Percentiles rank a stretch among this genome's conserved stretches.
Evolutionary conservation across 345 rosid genomes (phyloP).

Genomic region (Erucastrum elatum): DNA sequence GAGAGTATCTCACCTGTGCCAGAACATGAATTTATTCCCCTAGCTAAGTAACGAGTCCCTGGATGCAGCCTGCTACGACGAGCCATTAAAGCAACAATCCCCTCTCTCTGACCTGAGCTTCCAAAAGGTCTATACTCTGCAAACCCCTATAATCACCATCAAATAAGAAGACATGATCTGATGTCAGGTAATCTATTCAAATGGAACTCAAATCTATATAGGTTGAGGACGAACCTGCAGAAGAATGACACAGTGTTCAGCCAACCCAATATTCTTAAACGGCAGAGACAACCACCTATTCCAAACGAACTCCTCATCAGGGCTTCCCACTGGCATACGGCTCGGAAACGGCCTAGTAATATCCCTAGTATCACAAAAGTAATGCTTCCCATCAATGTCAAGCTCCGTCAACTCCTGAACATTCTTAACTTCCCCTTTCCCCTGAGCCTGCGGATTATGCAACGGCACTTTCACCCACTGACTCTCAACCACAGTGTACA

Average conservation of each 20-base stretch:
- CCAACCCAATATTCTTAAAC: constrained; percentile 69
- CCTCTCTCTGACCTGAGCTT: constrained; percentile 89
- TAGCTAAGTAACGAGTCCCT: constrained; percentile 97
- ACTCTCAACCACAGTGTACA: constrained; percentile 78
- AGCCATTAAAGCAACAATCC: constrained; percentile 85
- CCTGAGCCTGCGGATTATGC: constrained; percentile 76
- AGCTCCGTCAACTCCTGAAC: constrained; percentile 84
- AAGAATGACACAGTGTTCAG: constrained; percentile 71
- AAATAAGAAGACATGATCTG: constrained; percentile 44
- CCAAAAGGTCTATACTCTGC: constrained; percentile 93
- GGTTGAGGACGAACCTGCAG: constrained; percentile 70
- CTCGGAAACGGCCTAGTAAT: constrained; percentile 93
- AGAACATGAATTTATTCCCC: constrained; percentile 96
- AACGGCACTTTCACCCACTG: constrained; percentile 87
- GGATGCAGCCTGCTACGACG: constrained; percentile 98
- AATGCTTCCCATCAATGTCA: constrained; percentile 93
- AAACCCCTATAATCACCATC: constrained; percentile 79
- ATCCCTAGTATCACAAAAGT: constrained; percentile 87
- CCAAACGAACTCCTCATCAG: constrained; percentile 98
- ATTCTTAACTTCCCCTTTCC: constrained; percentile 86
- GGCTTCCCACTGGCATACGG: constrained; percentile 59
- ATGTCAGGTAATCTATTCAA: background rate
- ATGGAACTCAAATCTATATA: background rate
- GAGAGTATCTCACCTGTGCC: constrained; percentile 68
- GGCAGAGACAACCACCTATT: constrained; percentile 79